Percentiles rank a stretch among this genome's conserved stretches.
Conservation (phyloP, 2,329 filamentous ascomycete species). For the Colletotrichum karsti region DNA sequence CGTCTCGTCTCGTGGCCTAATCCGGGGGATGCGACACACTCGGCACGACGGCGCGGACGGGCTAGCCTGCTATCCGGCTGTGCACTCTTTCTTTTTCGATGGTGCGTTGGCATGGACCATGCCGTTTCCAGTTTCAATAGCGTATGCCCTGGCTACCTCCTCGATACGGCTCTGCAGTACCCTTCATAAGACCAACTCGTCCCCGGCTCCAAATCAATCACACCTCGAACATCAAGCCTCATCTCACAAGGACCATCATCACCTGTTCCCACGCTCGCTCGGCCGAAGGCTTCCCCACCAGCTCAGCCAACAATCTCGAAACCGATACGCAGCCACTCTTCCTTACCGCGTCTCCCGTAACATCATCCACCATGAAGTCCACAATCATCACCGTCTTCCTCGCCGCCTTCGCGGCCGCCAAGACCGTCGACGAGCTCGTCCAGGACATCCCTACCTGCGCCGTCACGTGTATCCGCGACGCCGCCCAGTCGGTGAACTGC, state of each 20-base stretch:
- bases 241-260: neutral
- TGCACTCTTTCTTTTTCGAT: neutral
- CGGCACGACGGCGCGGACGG: neutral
- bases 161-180: neutral
- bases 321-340: neutral
- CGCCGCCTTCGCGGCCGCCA: slow-evolving; percentile 34
- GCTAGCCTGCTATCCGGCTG: neutral
- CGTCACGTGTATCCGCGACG: slow-evolving; percentile 43
- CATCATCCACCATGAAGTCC: slow-evolving; percentile 39
- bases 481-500: slow-evolving; percentile 43
- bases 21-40: slow-evolving; percentile 19
- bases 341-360: neutral
- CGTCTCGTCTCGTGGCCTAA: neutral
- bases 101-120: neutral
- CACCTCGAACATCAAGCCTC: neutral
- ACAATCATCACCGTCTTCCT: slow-evolving; percentile 36
- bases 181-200: slow-evolving; percentile 1
- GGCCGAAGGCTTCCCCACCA: neutral
- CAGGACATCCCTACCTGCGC: slow-evolving; percentile 48
- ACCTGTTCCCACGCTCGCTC: neutral
- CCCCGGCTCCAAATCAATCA: neutral
- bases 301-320: neutral
- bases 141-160: neutral
- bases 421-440: slow-evolving; percentile 35
- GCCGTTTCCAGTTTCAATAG: neutral